Conservation (phyloP, 805 yeast genomes). For the Candida wancherniae region DNA sequence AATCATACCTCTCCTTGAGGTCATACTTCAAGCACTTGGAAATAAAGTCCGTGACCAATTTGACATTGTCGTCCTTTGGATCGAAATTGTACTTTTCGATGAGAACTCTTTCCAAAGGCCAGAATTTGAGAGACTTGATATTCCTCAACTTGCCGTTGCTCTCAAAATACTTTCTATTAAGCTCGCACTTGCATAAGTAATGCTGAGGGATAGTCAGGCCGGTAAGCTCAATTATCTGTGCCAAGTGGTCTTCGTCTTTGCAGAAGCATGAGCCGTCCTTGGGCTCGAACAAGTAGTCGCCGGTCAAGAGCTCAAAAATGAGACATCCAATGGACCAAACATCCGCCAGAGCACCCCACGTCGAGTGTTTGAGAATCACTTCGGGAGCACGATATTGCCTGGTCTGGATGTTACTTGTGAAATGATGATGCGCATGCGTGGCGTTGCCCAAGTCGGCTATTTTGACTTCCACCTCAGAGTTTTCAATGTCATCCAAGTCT, state of each 20-base stretch:
- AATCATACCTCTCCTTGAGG: conserved; percentile 49
- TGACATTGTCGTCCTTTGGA: conserved; percentile 27
- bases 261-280: conserved; percentile 67
- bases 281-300: conserved; percentile 93
- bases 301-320: conserved; percentile 85
- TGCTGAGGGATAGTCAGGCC: conserved; percentile 62
- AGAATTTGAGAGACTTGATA: conserved; percentile 77
- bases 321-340: conserved; percentile 95
- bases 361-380: conserved; percentile 40
- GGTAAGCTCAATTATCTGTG: conserved; percentile 83
- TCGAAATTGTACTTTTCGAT: conserved; percentile 76
- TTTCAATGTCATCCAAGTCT: conserved; percentile 1
- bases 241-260: conserved; percentile 94
- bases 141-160: conserved; percentile 67
- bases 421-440: conserved; percentile 74
- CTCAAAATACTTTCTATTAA: conserved; percentile 58
- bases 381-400: conserved; percentile 93
- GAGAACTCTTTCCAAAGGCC: conserved; percentile 82
- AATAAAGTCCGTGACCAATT: conserved; percentile 43
- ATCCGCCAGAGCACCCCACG: conserved; percentile 94
- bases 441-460: conserved; percentile 94
- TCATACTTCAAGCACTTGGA: conserved; percentile 46
- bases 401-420: conserved; percentile 86
- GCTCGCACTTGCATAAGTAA: conserved; percentile 53
- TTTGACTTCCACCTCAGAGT: conserved; percentile 42